Evolutionary conservation across 139 green algal species (phyloP).

Genomic region (Desmodesmus armatus): DNA sequence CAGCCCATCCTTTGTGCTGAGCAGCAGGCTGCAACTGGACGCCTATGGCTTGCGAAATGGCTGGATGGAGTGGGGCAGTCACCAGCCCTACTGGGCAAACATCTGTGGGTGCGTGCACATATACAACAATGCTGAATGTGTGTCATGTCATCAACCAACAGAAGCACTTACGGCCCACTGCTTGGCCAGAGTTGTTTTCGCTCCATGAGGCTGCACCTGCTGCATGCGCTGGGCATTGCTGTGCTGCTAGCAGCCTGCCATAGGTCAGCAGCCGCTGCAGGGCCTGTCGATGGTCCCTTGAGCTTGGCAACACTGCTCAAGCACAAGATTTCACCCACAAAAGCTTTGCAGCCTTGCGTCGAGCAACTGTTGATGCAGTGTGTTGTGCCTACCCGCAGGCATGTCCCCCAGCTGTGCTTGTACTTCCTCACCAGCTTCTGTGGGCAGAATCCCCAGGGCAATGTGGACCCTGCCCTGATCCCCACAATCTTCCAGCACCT

Average conservation of each 20-base stretch:
- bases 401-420: conserved; percentile 54
- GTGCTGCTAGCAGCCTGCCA: too few relatives aligned
- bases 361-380: not conserved
- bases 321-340: too few relatives aligned
- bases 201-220: too few relatives aligned
- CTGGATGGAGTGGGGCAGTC: conserved; percentile 39
- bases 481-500: conserved; percentile 38
- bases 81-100: too few relatives aligned
- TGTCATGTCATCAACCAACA: too few relatives aligned
- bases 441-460: conserved; percentile 63
- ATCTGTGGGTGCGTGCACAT: not conserved
- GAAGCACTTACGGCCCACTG: too few relatives aligned
- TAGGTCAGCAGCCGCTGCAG: not conserved
- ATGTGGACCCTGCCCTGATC: conserved; percentile 63
- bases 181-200: too few relatives aligned
- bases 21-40: conserved; percentile 6
- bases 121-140: too few relatives aligned
- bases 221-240: too few relatives aligned
- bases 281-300: not conserved
- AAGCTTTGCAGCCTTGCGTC: not conserved
- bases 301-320: too few relatives aligned
- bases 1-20: conserved; percentile 42
- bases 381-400: conserved; percentile 5
- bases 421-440: conserved; percentile 61
- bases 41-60: not conserved